Percentiles rank a stretch among this genome's conserved stretches.
These are phyloP conservation scores for Colletotrichum salicis DNA, from an alignment of 2,329 filamentous ascomycete species.

Conservation along the genomic window DNA sequence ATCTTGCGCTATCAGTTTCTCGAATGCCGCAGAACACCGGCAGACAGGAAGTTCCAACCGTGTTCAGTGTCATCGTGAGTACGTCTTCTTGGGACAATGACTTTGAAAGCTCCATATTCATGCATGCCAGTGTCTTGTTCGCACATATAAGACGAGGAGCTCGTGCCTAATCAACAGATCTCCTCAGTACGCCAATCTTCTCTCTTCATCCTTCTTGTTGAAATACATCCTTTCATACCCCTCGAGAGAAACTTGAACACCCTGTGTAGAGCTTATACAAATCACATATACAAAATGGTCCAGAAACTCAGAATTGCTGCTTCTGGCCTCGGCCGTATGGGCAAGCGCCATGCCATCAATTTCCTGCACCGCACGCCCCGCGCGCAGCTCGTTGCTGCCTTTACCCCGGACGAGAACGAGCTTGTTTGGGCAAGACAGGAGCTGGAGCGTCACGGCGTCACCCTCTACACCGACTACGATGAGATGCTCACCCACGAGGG, in stretches of 20 bases:
- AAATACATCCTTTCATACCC: not conserved
- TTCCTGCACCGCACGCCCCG: conserved; percentile 57
- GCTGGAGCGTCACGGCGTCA: conserved; percentile 55
- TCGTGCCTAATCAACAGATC: not conserved
- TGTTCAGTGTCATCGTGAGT: not conserved
- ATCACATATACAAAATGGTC: conserved; percentile 4
- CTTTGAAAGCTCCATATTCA: not conserved
- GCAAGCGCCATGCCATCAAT: conserved; percentile 60
- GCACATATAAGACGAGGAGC: conserved; percentile 1
- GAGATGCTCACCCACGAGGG: conserved; percentile 55
- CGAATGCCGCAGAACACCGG: not conserved
- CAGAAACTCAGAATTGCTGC: conserved; percentile 54
- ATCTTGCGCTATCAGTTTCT: not conserved
- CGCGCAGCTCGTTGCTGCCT: conserved; percentile 61
- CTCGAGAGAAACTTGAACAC: not conserved
- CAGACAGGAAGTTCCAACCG: not conserved
- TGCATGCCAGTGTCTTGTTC: not conserved
- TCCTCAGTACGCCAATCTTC: not conserved
- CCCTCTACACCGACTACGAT: conserved; percentile 56
- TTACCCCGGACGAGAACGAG: conserved; percentile 56
- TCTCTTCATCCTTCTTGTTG: not conserved
- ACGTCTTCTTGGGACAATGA: not conserved
- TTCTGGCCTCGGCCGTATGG: conserved; percentile 64
- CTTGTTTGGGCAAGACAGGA: conserved; percentile 55
- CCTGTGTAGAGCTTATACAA: no score